These are phyloP conservation scores for Laburnicola sp. DNA, from an alignment of 2,329 filamentous ascomycete genomes.

Conservation along the genomic window DNA sequence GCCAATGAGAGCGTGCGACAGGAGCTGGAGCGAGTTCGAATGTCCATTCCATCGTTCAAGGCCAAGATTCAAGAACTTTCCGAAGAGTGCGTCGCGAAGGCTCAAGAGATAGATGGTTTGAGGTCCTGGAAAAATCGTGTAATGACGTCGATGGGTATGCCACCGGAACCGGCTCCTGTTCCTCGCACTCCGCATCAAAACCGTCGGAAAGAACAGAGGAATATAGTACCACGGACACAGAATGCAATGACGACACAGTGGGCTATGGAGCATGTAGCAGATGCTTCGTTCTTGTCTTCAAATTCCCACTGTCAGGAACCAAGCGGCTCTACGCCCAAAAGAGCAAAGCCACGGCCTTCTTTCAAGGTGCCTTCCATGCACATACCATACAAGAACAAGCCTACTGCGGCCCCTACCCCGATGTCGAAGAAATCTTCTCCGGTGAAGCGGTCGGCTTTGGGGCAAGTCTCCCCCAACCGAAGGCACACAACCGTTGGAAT, in stretches of 20 bases:
- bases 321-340: conserved; percentile 47
- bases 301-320: conserved; percentile 19
- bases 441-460: conserved; percentile 32
- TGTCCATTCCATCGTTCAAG: conserved; percentile 23
- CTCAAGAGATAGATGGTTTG: conserved; percentile 34
- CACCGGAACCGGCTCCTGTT: conserved; percentile 16
- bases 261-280: conserved; percentile 21
- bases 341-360: conserved; percentile 40
- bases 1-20: conserved; percentile 19
- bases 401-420: conserved; percentile 14
- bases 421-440: conserved; percentile 22
- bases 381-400: conserved; percentile 30
- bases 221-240: conserved; percentile 21
- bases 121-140: conserved; percentile 29
- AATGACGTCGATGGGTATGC: conserved; percentile 28
- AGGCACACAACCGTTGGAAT: conserved; percentile 36
- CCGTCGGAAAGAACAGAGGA: conserved; percentile 27
- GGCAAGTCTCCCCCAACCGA: conserved; percentile 41
- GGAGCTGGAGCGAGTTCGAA: conserved; percentile 23
- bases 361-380: conserved; percentile 37
- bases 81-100: conserved; percentile 32
- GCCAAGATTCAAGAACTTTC: conserved; percentile 29
- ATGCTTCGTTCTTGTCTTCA: conserved; percentile 30
- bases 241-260: conserved; percentile 6
- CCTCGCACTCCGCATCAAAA: conserved; percentile 18